phyloP scores from a whole-genome alignment of 106 monocot species.

The Agapanthus africanus region DNA sequence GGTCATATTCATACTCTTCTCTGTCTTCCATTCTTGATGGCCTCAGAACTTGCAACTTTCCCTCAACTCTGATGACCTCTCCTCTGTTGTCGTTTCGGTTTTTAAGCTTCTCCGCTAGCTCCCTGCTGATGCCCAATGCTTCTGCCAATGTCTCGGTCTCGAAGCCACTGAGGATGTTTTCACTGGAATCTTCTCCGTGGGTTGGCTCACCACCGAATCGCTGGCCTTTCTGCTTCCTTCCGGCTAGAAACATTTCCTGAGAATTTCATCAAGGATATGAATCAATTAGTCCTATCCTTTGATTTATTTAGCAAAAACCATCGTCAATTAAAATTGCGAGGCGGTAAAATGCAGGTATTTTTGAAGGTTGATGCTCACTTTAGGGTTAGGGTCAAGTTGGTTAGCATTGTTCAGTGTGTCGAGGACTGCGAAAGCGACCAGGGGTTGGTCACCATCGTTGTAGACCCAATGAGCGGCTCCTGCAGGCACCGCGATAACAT shows the following conservation, averaged over 20 bases:
- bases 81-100: slow-evolving; percentile 13
- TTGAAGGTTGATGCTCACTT: too few relatives aligned
- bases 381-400: slow-evolving; percentile 48
- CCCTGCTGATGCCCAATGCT: slow-evolving; percentile 1
- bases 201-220: background rate
- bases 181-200: background rate
- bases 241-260: slow-evolving; percentile 18
- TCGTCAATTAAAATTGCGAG: too few relatives aligned
- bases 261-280: too few relatives aligned
- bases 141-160: slow-evolving; percentile 1
- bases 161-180: slow-evolving; percentile 10
- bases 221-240: slow-evolving; percentile 1
- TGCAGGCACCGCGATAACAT: slow-evolving; percentile 45
- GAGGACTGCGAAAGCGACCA: slow-evolving; percentile 29
- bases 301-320: too few relatives aligned
- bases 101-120: slow-evolving; percentile 12
- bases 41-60: background rate
- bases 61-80: slow-evolving; percentile 9
- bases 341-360: too few relatives aligned
- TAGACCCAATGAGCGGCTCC: slow-evolving; percentile 51
- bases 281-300: too few relatives aligned
- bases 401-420: slow-evolving; percentile 45
- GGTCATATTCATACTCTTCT: background rate
- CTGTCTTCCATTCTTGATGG: background rate
- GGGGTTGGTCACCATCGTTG: slow-evolving; percentile 45